phyloP scores from a whole-genome alignment of 2,329 filamentous ascomycete genomes.

The Colletotrichum magnum region DNA sequence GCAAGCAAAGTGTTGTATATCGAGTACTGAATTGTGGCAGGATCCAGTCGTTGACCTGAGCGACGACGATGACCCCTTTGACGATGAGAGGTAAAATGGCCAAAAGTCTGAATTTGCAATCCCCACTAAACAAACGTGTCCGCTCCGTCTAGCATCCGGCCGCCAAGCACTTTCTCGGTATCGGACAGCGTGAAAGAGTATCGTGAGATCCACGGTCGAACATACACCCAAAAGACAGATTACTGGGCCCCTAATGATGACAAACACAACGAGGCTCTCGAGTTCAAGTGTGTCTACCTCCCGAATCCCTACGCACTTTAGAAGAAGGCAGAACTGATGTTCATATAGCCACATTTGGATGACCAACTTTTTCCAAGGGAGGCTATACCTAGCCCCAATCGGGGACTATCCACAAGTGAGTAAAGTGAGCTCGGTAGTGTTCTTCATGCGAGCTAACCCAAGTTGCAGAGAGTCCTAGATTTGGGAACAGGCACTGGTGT shows the following conservation, averaged over 20 bases:
- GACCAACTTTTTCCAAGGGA: conserved; percentile 49
- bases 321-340: background rate
- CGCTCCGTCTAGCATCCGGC: background rate
- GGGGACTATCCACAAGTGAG: conserved; percentile 44
- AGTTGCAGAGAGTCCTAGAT: conserved; percentile 55
- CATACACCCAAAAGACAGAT: conserved; percentile 45
- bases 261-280: conserved; percentile 42
- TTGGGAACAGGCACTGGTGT: conserved; percentile 60
- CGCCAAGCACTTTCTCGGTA: conserved; percentile 47
- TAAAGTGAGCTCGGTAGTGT: background rate
- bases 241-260: conserved; percentile 45
- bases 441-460: background rate
- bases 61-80: background rate
- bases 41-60: background rate
- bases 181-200: conserved; percentile 51
- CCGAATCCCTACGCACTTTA: background rate
- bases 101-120: background rate
- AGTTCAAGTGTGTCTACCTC: conserved; percentile 14
- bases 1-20: too few species aligned
- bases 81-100: background rate
- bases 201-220: conserved; percentile 50
- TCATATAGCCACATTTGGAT: conserved; percentile 19
- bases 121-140: background rate
- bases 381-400: conserved; percentile 55
- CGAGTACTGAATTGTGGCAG: background rate